Evolutionary conservation across 176 grass and related monocot species (phyloP), one percentile per base, ranked within the genome.

Genomic region (Phyllostachys edulis): DNA sequence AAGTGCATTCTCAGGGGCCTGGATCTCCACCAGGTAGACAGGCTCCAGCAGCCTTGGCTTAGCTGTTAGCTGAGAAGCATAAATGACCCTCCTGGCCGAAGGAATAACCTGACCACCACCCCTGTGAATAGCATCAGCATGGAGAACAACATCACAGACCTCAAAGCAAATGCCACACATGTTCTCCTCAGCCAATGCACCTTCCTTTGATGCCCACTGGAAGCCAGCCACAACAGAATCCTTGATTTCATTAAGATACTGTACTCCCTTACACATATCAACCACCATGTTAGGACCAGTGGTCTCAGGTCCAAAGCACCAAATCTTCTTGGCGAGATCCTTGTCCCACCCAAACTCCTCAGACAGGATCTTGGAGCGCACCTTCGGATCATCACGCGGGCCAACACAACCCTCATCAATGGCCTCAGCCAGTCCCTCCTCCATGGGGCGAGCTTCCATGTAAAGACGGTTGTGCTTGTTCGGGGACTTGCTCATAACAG

Each of bases 221-320:
- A 96, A 96, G 10, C 94, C 94, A 77, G 91, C 94, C 40, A 93
- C 94, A 12, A 96, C 94, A 32, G 94, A 97, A 27, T 97, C 94
- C 85, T 93, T 97, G 82, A 94, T 94, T 84, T 97, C 94, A 86
- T 92, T 94, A 42, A 97, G 86, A 55, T 94, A 97, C 66, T 97
- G 94, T 20, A 97, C 94, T 90, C 94, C 91, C 87, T 94, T 97
- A 81, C 94, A 96, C 94, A 96, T 96, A 51, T 96, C 94, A 40
- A 93, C 94, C 6, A 96, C 94, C 89, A 93, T 96, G 82, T 94
- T 97, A 0, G 94, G 91, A 3, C 94, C 94, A 6, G 94, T 97
- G 0, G 94, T 94, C 73, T 97, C 94, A 49, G 94, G 94, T 40
- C 94, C 94, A n/a, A 97, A 97, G 75, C 94, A 97, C 94, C 94